Evolutionary conservation across 2,329 filamentous ascomycete genomes (phyloP).

Genomic region (Exserohilum rostratum): DNA sequence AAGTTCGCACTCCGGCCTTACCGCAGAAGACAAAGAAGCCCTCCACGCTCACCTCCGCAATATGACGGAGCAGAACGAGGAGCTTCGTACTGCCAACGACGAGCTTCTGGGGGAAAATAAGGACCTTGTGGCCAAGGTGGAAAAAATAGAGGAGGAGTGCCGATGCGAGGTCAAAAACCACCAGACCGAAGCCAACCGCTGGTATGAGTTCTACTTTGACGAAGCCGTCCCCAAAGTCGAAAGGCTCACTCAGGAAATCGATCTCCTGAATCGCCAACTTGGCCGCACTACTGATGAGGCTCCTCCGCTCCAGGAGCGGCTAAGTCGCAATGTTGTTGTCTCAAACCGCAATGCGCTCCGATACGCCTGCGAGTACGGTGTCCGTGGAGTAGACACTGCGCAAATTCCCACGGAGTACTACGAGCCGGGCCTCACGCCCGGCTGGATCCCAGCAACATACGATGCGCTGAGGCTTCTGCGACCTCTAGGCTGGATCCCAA

Average conservation of each 20-base stretch:
- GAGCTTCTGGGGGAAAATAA: neutral
- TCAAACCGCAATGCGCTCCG: slow-evolving; percentile 1
- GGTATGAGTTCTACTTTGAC: neutral
- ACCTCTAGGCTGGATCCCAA: slow-evolving; percentile 1
- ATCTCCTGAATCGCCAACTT: slow-evolving; percentile 1
- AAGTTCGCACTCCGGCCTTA: neutral
- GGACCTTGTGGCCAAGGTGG: neutral
- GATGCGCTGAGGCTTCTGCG: slow-evolving; percentile 7
- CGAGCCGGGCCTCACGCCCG: neutral
- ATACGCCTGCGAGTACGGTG: neutral
- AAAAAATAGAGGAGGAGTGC: neutral
- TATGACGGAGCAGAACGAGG: neutral
- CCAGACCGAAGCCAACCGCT: neutral
- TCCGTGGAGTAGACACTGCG: neutral
- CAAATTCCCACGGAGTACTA: neutral
- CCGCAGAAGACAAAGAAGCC: neutral
- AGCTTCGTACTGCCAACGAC: neutral
- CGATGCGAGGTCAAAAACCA: neutral
- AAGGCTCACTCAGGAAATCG: neutral
- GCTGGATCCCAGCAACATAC: neutral
- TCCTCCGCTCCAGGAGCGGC: neutral
- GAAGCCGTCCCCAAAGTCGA: neutral
- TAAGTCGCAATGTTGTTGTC: neutral
- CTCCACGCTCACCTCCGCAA: neutral
- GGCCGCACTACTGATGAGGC: neutral